Evolutionary conservation across 1,139 yeast species (phyloP).

Genomic region (Saccharomyces pastorianus): DNA sequence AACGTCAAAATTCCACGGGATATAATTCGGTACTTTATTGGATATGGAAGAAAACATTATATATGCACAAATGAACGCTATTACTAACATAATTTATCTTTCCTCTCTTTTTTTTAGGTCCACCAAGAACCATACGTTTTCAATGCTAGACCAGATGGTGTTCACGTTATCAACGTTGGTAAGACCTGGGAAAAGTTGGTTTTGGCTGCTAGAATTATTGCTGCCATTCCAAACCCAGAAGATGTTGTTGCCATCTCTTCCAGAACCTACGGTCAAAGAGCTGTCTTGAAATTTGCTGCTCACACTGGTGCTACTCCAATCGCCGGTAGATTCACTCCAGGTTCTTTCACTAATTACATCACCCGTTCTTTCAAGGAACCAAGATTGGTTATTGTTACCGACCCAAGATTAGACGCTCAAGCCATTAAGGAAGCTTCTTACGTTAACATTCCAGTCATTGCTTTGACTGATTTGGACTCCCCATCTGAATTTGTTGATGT

Average conservation of each 20-base stretch:
- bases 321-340: constrained; percentile 99
- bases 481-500: constrained; percentile 98
- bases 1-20: not conserved
- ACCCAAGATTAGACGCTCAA: constrained; percentile 99
- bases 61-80: not conserved
- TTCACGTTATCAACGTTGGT: constrained; percentile 93
- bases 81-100: constrained; percentile 34
- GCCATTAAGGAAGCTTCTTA: constrained; percentile 99
- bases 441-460: constrained; percentile 99
- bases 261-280: constrained; percentile 99
- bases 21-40: not conserved
- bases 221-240: constrained; percentile 96
- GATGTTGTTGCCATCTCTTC: constrained; percentile 98
- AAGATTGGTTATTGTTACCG: constrained; percentile 97
- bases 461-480: constrained; percentile 96
- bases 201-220: constrained; percentile 98
- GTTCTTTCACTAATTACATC: constrained; percentile 99
- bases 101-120: constrained; percentile 42
- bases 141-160: constrained; percentile 99
- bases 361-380: constrained; percentile 99
- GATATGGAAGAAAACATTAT: not conserved
- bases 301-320: constrained; percentile 99
- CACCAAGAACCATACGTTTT: constrained; percentile 99
- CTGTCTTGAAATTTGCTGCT: constrained; percentile 97
- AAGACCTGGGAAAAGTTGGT: constrained; percentile 99